Percentiles rank a stretch among this genome's conserved stretches.
phyloP scores from a whole-genome alignment of 345 rosid species.

The Camelina laxa region DNA sequence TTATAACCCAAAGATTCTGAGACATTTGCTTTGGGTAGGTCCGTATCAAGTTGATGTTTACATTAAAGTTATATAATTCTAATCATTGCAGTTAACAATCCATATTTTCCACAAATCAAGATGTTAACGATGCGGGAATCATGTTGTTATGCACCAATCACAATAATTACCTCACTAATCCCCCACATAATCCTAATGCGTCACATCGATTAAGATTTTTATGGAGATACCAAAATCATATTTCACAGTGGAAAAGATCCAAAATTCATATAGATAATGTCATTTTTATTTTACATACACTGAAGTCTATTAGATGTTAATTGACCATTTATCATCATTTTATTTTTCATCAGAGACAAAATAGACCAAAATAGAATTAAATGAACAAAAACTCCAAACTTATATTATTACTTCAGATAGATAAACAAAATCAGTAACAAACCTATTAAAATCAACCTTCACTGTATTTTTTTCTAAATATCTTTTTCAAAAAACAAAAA shows the following conservation, averaged over 20 bases:
- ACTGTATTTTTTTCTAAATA: background rate
- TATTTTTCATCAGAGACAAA: background rate
- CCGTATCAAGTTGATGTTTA: conserved; percentile 64
- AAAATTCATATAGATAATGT: conserved; percentile 15
- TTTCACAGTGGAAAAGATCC: conserved; percentile 9
- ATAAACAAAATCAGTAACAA: background rate
- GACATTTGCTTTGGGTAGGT: conserved; percentile 46
- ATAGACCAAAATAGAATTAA: background rate
- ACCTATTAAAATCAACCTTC: background rate
- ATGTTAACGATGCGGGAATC: conserved; percentile 56
- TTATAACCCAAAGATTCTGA: conserved; percentile 60
- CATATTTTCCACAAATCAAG: conserved; percentile 59
- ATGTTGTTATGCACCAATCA: conserved; percentile 49
- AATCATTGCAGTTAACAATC: conserved; percentile 58
- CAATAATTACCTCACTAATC: conserved; percentile 58
- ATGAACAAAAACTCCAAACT: background rate
- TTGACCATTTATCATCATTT: background rate
- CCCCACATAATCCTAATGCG: conserved; percentile 39
- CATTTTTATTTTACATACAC: conserved; percentile 2
- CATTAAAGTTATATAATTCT: conserved; percentile 46
- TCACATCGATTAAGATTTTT: conserved; percentile 39
- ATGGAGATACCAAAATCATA: conserved; percentile 31
- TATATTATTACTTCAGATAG: background rate
- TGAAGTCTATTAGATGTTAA: background rate
- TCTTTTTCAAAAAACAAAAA: background rate